Percentiles rank a stretch among this genome's conserved stretches.
phyloP scores from a whole-genome alignment of 1,284 basidiomycete species.

The Exobasidium rhododendri region DNA sequence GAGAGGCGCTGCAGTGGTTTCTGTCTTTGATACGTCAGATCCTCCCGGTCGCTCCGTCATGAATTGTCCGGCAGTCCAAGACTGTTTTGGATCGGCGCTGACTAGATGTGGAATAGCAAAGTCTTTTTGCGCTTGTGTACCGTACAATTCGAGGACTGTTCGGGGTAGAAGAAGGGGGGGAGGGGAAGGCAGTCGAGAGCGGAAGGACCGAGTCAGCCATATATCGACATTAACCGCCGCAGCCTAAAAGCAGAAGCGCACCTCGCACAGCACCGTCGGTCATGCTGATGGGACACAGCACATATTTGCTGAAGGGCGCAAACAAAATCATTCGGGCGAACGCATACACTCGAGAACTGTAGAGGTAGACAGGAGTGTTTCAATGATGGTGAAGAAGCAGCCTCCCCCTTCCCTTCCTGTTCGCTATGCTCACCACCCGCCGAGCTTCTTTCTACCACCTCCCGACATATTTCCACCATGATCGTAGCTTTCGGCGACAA shows the following conservation, averaged over 20 bases:
- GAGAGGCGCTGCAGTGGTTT: slow-evolving; percentile 63
- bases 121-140: slow-evolving; percentile 64
- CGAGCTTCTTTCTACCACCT: slow-evolving; percentile 22
- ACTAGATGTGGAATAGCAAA: slow-evolving; percentile 60
- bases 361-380: background rate
- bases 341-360: slow-evolving; percentile 23
- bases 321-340: slow-evolving; percentile 29
- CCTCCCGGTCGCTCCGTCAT: slow-evolving; percentile 66
- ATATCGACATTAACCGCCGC: no score
- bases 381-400: background rate
- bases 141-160: slow-evolving; percentile 65
- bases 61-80: slow-evolving; percentile 74
- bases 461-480: slow-evolving; percentile 7
- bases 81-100: slow-evolving; percentile 64
- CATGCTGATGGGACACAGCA: slow-evolving; percentile 62
- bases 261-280: slow-evolving; percentile 66
- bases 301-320: slow-evolving; percentile 26
- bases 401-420: background rate
- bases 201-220: no score
- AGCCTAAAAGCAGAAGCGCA: background rate
- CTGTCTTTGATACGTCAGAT: slow-evolving; percentile 71
- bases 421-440: slow-evolving; percentile 8
- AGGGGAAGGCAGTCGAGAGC: slow-evolving; percentile 40
- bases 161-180: no score
- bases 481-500: slow-evolving; percentile 31